Conservation (phyloP, 2,329 filamentous ascomycete species). For the Pleomassaria siparia region DNA sequence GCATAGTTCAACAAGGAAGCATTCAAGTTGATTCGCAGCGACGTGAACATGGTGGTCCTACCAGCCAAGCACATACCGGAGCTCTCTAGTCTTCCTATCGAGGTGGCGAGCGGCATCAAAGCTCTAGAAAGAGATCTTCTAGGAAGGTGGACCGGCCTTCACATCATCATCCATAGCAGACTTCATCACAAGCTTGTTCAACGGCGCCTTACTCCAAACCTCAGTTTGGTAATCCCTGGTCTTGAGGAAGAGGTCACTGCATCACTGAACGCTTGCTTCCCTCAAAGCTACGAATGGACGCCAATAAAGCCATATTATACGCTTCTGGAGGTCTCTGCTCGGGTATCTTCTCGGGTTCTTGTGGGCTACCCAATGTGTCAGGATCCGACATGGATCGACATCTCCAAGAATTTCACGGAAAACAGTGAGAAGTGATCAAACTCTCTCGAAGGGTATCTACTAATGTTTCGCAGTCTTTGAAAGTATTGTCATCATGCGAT, state of each 20-base stretch:
- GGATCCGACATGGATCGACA: constrained; percentile 7
- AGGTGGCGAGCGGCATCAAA: constrained; percentile 3
- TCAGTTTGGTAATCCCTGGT: not conserved
- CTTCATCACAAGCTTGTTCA: constrained; percentile 9
- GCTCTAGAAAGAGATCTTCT: constrained; percentile 9
- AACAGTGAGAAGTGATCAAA: constrained; percentile 1
- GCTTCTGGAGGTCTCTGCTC: not conserved
- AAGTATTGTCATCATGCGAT: constrained; percentile 10
- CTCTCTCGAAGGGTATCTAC: not conserved
- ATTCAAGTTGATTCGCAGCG: constrained; percentile 8
- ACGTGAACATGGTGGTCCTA: constrained; percentile 7
- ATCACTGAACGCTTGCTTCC: not conserved
- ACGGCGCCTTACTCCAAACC: constrained; percentile 6
- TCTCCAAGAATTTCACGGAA: constrained; percentile 9
- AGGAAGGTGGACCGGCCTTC: constrained; percentile 7
- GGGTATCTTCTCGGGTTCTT: constrained; percentile 5
- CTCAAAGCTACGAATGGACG: constrained; percentile 5
- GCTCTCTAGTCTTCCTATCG: constrained; percentile 1
- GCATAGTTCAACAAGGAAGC: constrained; percentile 6
- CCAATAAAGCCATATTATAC: constrained; percentile 5
- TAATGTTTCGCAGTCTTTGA: constrained; percentile 7
- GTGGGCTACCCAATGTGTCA: constrained; percentile 6
- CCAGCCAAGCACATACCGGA: constrained; percentile 4
- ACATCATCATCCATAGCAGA: constrained; percentile 7
- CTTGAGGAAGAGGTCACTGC: constrained; percentile 6